Evolutionary conservation across 129 eudicot species (phyloP), one percentile per base, ranked within the genome.

Genomic region (Flaveria bidentis): DNA sequence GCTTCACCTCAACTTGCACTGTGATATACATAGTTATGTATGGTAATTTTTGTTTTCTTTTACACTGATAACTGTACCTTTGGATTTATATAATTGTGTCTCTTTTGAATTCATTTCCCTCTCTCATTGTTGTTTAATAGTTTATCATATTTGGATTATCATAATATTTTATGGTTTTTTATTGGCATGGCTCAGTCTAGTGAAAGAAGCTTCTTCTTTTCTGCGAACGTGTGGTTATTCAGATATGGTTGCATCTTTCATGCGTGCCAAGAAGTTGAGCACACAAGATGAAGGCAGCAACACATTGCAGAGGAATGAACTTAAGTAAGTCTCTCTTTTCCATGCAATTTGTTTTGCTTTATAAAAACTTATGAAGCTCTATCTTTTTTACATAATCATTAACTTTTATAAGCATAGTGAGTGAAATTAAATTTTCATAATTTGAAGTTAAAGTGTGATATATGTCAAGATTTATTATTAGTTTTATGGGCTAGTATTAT

Each of bases 141-240:
- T 63, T 78, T 65, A 39, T 33, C 22, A 11, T 64, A 66, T 22
- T 20, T 72, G 14, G 53, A 12, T 36, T 67, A 13, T 70, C 50
- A 44, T 62, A 42, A 72, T 46, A 1, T 2, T 2, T 46, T 67
- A 39, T 53, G 30, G 69, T 26, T 61, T 51, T 64, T 36, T 70
- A 36, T 45, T 25, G 46, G 50, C 67, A 16, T 82, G 78, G 64
- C 26, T 13, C 86, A 94, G 98, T 77, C 89, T 94, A 14, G 72
- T 63, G 62, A 83, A 86, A 67, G 97, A 94, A 77, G 97, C 97
- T 85, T 85, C 90, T 68, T 57, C 66, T 20, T 51, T 77, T 76
- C 79, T 94, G 53, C 82, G 76, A 39, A 76, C 83, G 15, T 87
- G 96, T 84, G 96, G 91, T 33, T 94, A 91, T 95, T 39, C 78